These are phyloP conservation scores for Flaveria linearis DNA, from an alignment of 129 eudicot species.

Conservation along the genomic window DNA sequence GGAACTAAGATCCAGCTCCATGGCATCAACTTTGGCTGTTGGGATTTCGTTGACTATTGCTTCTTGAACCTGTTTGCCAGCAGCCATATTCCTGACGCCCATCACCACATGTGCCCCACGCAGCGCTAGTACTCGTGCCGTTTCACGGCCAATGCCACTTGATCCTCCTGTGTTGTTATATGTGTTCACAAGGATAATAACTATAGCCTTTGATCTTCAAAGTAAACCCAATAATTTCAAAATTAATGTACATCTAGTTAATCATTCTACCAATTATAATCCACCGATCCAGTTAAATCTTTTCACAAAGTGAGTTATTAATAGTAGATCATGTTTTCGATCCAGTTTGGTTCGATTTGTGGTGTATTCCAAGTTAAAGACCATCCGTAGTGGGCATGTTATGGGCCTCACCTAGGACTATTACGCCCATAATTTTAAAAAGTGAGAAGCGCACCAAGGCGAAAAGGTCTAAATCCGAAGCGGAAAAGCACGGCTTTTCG, in stretches of 20 bases:
- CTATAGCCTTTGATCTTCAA: neutral
- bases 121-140: slow-evolving; percentile 73
- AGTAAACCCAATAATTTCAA: neutral
- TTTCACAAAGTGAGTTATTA: no score
- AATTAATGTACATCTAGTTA: neutral
- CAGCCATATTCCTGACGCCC: slow-evolving; percentile 73
- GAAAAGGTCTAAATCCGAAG: no score
- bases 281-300: no score
- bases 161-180: slow-evolving; percentile 67
- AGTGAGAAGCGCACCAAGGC: no score
- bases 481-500: no score
- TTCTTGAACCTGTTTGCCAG: slow-evolving; percentile 74
- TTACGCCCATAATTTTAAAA: no score
- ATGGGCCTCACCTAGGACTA: no score
- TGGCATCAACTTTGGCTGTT: slow-evolving; percentile 66
- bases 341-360: no score
- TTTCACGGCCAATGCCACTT: slow-evolving; percentile 84
- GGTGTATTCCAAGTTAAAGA: no score
- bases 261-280: no score
- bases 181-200: neutral
- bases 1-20: slow-evolving; percentile 86
- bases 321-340: no score
- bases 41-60: slow-evolving; percentile 65
- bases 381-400: no score
- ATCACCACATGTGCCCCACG: slow-evolving; percentile 74